Evolutionary conservation across 345 rosid species (phyloP).

Genomic region (Diplotaxis tenuifolia): DNA sequence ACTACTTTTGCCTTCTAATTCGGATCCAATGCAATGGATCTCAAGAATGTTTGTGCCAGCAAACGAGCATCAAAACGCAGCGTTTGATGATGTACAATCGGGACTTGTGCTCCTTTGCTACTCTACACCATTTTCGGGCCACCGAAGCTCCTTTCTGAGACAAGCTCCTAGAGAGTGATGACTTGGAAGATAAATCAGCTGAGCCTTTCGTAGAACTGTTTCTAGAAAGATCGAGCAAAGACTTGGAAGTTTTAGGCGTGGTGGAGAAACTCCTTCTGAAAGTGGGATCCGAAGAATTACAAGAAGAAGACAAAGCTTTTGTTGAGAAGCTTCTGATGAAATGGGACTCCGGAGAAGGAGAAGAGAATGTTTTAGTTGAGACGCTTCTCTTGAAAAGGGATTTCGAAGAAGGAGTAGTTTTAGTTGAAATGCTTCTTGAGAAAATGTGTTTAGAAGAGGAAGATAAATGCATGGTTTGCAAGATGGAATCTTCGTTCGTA

Average conservation of each 20-base stretch:
- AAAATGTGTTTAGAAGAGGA: neutral
- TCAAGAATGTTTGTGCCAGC: conserved; percentile 81
- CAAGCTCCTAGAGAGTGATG: conserved; percentile 41
- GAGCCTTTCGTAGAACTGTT: conserved; percentile 47
- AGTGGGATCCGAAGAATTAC: conserved; percentile 44
- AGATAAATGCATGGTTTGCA: neutral
- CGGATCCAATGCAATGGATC: neutral
- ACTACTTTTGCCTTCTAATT: neutral
- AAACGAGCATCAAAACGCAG: conserved; percentile 91
- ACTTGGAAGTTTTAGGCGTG: conserved; percentile 55
- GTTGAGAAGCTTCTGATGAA: conserved; percentile 30
- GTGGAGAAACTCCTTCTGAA: conserved; percentile 68
- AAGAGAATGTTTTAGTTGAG: conserved; percentile 24
- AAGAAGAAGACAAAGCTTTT: conserved; percentile 26
- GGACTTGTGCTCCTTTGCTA: conserved; percentile 92
- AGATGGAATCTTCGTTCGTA: neutral
- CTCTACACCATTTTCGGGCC: conserved; percentile 60
- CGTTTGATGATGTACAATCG: conserved; percentile 86
- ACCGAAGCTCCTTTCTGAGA: conserved; percentile 62
- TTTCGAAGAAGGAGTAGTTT: neutral
- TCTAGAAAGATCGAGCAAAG: conserved; percentile 42
- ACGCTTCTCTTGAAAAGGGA: conserved; percentile 24
- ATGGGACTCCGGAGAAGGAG: conserved; percentile 17
- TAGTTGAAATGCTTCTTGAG: neutral
- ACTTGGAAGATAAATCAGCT: conserved; percentile 25